These are phyloP conservation scores for thale cress (Arabidopsis thaliana) DNA, from an alignment of 345 rosid genomes.

Conservation along the genomic window DNA sequence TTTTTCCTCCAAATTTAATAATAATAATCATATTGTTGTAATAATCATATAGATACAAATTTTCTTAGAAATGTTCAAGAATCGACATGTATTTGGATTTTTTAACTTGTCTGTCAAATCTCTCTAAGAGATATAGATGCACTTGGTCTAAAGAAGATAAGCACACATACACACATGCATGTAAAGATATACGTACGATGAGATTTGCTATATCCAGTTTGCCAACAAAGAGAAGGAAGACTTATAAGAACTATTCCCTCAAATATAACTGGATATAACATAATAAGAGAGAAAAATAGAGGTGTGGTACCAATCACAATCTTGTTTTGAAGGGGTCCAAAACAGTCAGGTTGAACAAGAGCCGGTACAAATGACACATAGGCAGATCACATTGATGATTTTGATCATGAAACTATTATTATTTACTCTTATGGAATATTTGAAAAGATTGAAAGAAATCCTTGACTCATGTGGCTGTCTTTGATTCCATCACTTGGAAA, in stretches of 20 bases:
- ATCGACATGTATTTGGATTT: background rate
- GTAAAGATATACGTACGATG: conserved; percentile 1
- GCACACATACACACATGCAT: conserved; percentile 10
- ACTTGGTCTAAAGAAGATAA: conserved; percentile 26
- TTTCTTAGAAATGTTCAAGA: conserved; percentile 11
- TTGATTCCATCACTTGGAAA: conserved; percentile 30
- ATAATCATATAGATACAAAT: background rate
- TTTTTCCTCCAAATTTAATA: background rate
- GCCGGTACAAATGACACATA: conserved; percentile 28
- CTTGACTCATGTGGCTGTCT: conserved; percentile 30
- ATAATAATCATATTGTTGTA: background rate
- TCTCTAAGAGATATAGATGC: conserved; percentile 13
- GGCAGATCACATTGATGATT: conserved; percentile 19
- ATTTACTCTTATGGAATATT: background rate
- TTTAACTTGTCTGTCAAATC: background rate
- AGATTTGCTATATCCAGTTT: conserved; percentile 15
- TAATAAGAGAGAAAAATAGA: conserved; percentile 17
- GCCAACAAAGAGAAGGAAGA: conserved; percentile 8
- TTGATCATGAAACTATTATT: background rate
- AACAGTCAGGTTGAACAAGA: conserved; percentile 10
- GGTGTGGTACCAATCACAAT: conserved; percentile 22
- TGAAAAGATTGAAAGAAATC: conserved; percentile 15
- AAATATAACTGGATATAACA: background rate
- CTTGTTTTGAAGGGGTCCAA: conserved; percentile 28
- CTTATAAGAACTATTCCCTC: background rate